These are phyloP conservation scores for Papiliotrema flavescens DNA, from an alignment of 1,284 basidiomycete species.

Conservation along the genomic window DNA sequence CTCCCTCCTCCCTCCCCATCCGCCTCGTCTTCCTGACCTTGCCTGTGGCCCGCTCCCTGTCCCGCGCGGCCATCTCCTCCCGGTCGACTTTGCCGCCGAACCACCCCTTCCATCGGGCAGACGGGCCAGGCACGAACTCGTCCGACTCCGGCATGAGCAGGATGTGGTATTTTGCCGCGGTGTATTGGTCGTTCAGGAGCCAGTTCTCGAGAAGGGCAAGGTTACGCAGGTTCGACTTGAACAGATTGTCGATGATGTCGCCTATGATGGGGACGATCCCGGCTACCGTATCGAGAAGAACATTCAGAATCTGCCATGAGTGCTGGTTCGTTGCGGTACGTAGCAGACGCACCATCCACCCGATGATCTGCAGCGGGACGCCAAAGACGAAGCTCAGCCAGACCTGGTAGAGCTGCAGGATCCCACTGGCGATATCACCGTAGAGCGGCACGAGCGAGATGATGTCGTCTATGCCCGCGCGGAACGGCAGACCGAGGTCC, in stretches of 20 bases:
- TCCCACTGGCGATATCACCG: constrained; percentile 44
- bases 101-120: constrained; percentile 17
- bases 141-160: constrained; percentile 45
- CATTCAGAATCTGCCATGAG: constrained; percentile 35
- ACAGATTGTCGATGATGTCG: constrained; percentile 49
- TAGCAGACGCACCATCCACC: constrained; percentile 39
- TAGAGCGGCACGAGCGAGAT: constrained; percentile 49
- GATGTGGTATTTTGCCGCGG: constrained; percentile 37
- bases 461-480: constrained; percentile 48
- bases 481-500: constrained; percentile 48
- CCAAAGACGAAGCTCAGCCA: constrained; percentile 46
- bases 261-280: constrained; percentile 47
- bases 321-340: background rate
- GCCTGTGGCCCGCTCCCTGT: constrained; percentile 33
- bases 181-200: constrained; percentile 29
- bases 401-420: constrained; percentile 48
- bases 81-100: constrained; percentile 16
- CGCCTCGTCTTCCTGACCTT: constrained; percentile 37
- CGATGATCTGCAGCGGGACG: constrained; percentile 28
- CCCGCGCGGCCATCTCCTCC: constrained; percentile 4
- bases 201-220: constrained; percentile 41
- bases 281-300: constrained; percentile 41
- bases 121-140: constrained; percentile 40
- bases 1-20: constrained; percentile 41
- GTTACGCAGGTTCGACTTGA: constrained; percentile 49